Percentiles rank a stretch among this genome's conserved stretches.
phyloP scores from a whole-genome alignment of 305 asterid genomes.

The Fraxinus baroniana region DNA sequence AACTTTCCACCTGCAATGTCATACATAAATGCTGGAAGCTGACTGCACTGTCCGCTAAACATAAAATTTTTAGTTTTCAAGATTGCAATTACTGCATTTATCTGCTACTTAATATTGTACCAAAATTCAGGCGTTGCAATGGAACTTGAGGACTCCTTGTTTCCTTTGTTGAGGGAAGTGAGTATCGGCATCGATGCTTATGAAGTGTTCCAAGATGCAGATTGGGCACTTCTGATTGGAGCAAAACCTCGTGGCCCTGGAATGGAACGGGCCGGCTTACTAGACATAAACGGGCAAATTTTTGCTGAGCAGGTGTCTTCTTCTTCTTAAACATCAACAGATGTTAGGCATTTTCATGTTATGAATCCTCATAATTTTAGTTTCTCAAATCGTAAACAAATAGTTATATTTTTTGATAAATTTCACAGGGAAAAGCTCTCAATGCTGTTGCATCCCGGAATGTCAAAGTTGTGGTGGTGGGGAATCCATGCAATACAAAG shows the following conservation, averaged over 20 bases:
- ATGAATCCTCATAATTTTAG: not conserved
- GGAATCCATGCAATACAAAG: conserved; percentile 99
- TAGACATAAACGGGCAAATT: conserved; percentile 91
- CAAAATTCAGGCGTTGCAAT: conserved; percentile 82
- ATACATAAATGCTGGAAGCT: not conserved
- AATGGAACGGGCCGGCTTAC: conserved; percentile 85
- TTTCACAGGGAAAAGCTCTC: conserved; percentile 88
- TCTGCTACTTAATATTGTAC: not conserved
- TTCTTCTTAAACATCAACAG: not conserved
- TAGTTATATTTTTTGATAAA: not conserved
- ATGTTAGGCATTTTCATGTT: not conserved
- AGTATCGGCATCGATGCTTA: conserved; percentile 90
- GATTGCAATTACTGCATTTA: not conserved
- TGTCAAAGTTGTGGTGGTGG: conserved; percentile 93
- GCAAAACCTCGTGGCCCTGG: conserved; percentile 99
- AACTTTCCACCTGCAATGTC: not conserved
- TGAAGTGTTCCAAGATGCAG: conserved; percentile 90
- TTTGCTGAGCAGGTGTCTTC: conserved; percentile 73
- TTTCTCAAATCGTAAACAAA: not conserved
- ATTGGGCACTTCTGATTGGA: conserved; percentile 98
- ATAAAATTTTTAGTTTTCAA: conserved; percentile 2
- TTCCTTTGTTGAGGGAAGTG: conserved; percentile 91
- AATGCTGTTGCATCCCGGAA: conserved; percentile 90
- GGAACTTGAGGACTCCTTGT: conserved; percentile 98
- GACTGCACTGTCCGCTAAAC: not conserved